Evolutionary conservation across 306 rosid genomes (phyloP).

Genomic region (Casuarina glauca): DNA sequence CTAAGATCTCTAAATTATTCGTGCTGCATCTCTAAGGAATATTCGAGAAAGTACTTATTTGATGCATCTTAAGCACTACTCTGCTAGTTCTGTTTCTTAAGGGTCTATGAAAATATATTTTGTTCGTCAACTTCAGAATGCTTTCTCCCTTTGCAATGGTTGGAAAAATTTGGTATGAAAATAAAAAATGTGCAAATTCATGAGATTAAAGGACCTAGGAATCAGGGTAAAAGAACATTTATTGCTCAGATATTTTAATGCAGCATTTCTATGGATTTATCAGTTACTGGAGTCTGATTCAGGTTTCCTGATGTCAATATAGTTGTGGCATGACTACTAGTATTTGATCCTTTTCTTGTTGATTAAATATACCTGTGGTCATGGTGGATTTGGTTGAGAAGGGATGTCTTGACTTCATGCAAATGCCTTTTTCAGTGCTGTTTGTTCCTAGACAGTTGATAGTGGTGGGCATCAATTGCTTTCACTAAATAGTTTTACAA

Average conservation of each 20-base stretch:
- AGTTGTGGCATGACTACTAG: not conserved
- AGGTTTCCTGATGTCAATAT: not conserved
- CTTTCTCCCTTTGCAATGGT: not conserved
- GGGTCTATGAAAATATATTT: too few relatives aligned
- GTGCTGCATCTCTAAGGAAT: not conserved
- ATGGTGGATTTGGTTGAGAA: not conserved
- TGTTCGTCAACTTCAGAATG: not conserved
- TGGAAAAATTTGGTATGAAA: not conserved
- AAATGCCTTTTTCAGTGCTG: not conserved
- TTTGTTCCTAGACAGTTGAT: not conserved
- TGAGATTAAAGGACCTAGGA: not conserved
- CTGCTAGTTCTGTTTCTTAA: not conserved
- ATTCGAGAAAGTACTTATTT: not conserved
- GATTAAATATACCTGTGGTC: not conserved
- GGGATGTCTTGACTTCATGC: not conserved
- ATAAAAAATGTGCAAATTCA: not conserved
- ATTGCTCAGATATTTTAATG: not conserved
- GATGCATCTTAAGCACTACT: not conserved
- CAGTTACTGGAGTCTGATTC: not conserved
- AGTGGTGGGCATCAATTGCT: not conserved
- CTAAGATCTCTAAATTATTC: not conserved
- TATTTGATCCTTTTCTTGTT: not conserved
- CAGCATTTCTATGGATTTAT: not conserved
- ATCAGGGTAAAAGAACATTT: not conserved
- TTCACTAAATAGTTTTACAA: not conserved